Evolutionary conservation across 768 basidiomycete species (phyloP), one percentile per base, ranked within the genome.

Genomic region (Lactarius trivialis): DNA sequence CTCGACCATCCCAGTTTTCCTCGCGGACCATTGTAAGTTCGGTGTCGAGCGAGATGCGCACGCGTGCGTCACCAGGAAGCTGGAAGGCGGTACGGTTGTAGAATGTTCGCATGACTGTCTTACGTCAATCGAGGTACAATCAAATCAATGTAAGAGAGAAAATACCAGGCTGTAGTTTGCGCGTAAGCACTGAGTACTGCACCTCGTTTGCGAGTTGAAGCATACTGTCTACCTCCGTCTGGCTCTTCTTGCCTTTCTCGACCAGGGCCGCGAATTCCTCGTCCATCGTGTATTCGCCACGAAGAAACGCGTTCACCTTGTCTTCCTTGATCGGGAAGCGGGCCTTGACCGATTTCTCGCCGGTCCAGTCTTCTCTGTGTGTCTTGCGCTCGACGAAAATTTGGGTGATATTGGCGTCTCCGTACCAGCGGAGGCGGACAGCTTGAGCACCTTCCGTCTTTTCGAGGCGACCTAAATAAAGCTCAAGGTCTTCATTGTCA

Each of bases 11-110:
- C 91, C 95, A 98, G 70, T 97, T 91, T 70, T 98, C 97, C 74
- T 99, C 97, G 64, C 97, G 83, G 57, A 97, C 74, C 82, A 99
- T 86, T 4, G 91, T 89, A 36, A 99, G 82, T 72, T 98, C 93
- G 0, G 97, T 99, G 71, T 99, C 97, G 63, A 99, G 85, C 19
- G 97, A 98, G 63, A 99, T 98, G 55, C 97, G 93, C 39, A 99
- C 97, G 56, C 93, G 85, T n/a, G 94, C 96, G 71, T 99, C 96
- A 24, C 96, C 96, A 9, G 97, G 97, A 26, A 99, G 83, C 75
- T 99, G 97, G 81, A 99, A 99, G 1, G 97, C 97, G 15, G 97
- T 98, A 45, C 97, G 89, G 71, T 98, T 97, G 77, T 98, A 99
- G 76, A 98, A 99, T 9, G 95, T 93, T 21, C 96, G 83, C 88